Evolutionary conservation across 2,329 filamentous ascomycete species (phyloP).

Genomic region (Shiraia sp.): DNA sequence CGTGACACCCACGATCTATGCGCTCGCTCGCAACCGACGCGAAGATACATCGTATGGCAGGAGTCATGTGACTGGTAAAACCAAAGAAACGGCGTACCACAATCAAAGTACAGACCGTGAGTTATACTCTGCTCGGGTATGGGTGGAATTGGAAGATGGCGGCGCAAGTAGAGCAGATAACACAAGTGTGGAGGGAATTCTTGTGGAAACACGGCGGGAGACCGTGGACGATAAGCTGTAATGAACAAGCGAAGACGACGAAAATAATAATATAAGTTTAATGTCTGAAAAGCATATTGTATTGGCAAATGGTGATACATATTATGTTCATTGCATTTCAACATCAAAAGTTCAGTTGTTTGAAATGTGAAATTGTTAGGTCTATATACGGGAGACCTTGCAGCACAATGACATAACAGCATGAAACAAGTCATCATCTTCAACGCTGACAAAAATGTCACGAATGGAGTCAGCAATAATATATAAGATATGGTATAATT

Average conservation of each 20-base stretch:
- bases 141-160: constrained; percentile 16
- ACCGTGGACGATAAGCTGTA: constrained; percentile 2
- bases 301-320: no score
- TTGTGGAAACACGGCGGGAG: constrained; percentile 10
- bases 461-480: not conserved
- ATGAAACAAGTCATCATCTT: no score
- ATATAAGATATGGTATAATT: not conserved
- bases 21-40: constrained; percentile 14
- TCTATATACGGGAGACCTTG: no score
- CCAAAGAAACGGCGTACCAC: constrained; percentile 4
- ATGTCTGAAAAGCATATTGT: no score
- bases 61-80: constrained; percentile 12
- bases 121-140: constrained; percentile 7
- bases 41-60: constrained; percentile 9
- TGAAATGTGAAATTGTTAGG: no score
- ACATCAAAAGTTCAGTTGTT: no score
- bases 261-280: no score
- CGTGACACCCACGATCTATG: constrained; percentile 21
- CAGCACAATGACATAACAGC: no score
- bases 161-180: constrained; percentile 7
- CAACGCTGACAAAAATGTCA: no score
- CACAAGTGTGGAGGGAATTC: constrained; percentile 10
- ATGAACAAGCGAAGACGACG: not conserved
- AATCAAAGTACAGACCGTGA: constrained; percentile 2
- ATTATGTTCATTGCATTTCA: no score